Base-by-base conservation (phyloP, 306 rosid genomes). In the Acacia crassicarpa region DNA sequence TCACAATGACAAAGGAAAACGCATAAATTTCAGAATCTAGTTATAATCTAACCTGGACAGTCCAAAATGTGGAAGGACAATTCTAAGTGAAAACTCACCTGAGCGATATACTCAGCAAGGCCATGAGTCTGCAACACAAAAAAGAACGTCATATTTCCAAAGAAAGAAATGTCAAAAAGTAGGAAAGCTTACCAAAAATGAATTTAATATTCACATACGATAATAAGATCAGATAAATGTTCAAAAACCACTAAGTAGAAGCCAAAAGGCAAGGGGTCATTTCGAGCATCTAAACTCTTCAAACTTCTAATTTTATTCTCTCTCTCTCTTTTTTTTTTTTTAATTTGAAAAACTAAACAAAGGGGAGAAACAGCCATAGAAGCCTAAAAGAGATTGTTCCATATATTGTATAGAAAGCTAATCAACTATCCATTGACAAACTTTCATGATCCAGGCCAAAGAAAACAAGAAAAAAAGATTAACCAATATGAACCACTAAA, bases 101-200 rank as follows among this genome's bases (percentile, higher is more conserved):
- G 97, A 78, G 99, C 99, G 83, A 95, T 95, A 88, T 95, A 95
- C 83, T 95, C 99, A 1, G 99, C 98, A 75, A 92, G 87, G 78
- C 99, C 99, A 75, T 91, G 93, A 78, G 84, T 89, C 99, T 95
- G 97, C 93, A 91, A 83, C 33, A 81, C 71, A 68, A 78, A 75
- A 63, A 83, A 81, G 32, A 74, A 33, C 27, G 85, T 87, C 81
- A 91, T 67, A 72, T 56, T 83, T 73, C 67, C 78, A 63, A 3
- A 59, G 61, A 4, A 23, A 20, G 9, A 56, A 56, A 20, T 56
- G 15, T 22, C 65, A 58, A 5, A 22, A 58, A 23, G 65, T 9
- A 58, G 65, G 25, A 54, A 58, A n/a, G 59, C 23, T 72, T 53
- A 71, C 46, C 14, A 63, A 9, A 48, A 67, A 35, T 61, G 41